Percentiles rank a stretch among this genome's conserved stretches.
Conservation (phyloP, 306 rosid genomes). For the Cicer cuneatum region DNA sequence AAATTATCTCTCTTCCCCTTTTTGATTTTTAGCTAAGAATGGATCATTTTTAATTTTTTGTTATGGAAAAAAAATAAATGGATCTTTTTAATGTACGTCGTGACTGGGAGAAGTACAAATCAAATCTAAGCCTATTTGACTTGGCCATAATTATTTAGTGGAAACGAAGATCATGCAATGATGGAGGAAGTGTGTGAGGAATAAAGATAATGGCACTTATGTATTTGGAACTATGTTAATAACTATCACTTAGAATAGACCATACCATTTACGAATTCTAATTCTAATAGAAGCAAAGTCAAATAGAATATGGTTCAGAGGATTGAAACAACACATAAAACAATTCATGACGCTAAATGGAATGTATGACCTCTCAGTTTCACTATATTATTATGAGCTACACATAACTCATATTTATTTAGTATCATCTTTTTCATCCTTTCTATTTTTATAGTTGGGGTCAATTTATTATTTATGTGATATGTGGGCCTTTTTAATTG, state of each 20-base stretch:
- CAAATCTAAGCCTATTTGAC: slow-evolving; percentile 35
- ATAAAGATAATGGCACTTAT: slow-evolving; percentile 6
- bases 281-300: slow-evolving; percentile 33
- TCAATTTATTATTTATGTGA: slow-evolving; percentile 10
- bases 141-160: slow-evolving; percentile 14
- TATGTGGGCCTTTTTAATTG: neutral
- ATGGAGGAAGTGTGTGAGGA: neutral
- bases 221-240: slow-evolving; percentile 7
- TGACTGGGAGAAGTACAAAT: slow-evolving; percentile 4
- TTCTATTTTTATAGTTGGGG: neutral
- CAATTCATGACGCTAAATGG: slow-evolving; percentile 29
- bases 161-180: slow-evolving; percentile 13
- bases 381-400: slow-evolving; percentile 15
- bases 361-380: slow-evolving; percentile 21
- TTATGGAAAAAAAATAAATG: no score
- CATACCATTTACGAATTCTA: neutral
- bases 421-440: neutral
- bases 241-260: slow-evolving; percentile 33
- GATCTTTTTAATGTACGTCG: slow-evolving; percentile 2
- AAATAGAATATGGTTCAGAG: slow-evolving; percentile 38
- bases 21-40: no score
- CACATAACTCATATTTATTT: neutral
- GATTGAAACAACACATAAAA: slow-evolving; percentile 36
- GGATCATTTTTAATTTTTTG: no score
- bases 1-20: no score